phyloP scores from a whole-genome alignment of 1,284 basidiomycete genomes.

The Binderoboletus segoi region DNA sequence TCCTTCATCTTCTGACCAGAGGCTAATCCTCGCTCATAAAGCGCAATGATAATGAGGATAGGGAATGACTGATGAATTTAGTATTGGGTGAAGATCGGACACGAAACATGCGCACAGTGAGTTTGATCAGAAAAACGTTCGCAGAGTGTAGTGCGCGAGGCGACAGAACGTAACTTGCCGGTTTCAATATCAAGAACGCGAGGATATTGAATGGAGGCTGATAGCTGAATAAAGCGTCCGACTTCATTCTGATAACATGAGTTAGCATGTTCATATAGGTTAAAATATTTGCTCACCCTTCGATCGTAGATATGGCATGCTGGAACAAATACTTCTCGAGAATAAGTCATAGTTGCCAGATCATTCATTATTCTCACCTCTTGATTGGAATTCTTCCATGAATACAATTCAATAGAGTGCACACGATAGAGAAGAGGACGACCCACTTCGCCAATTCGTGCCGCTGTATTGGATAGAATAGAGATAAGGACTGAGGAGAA shows the following conservation, averaged over 20 bases:
- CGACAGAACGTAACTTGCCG: slow-evolving; percentile 70
- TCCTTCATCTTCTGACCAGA: slow-evolving; percentile 51
- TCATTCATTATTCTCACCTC: slow-evolving; percentile 52
- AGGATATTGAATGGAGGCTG: slow-evolving; percentile 84
- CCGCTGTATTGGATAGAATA: slow-evolving; percentile 84
- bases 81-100: background rate
- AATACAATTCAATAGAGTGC: slow-evolving; percentile 4
- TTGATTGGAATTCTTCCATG: slow-evolving; percentile 71
- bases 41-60: slow-evolving; percentile 72
- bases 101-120: slow-evolving; percentile 45
- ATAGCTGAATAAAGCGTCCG: slow-evolving; percentile 89
- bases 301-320: slow-evolving; percentile 83
- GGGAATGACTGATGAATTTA: slow-evolving; percentile 63
- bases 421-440: background rate
- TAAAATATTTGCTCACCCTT: slow-evolving; percentile 65
- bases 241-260: slow-evolving; percentile 64
- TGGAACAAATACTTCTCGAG: slow-evolving; percentile 79
- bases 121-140: slow-evolving; percentile 82
- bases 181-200: slow-evolving; percentile 77
- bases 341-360: slow-evolving; percentile 10
- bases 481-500: slow-evolving; percentile 70
- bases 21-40: slow-evolving; percentile 78
- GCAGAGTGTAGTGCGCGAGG: slow-evolving; percentile 75
- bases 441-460: slow-evolving; percentile 74
- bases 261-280: too few relatives aligned